Percentiles rank a stretch among this genome's conserved stretches.
Evolutionary conservation across 2,329 filamentous ascomycete species (phyloP).

Genomic region (Colletotrichum agaves): DNA sequence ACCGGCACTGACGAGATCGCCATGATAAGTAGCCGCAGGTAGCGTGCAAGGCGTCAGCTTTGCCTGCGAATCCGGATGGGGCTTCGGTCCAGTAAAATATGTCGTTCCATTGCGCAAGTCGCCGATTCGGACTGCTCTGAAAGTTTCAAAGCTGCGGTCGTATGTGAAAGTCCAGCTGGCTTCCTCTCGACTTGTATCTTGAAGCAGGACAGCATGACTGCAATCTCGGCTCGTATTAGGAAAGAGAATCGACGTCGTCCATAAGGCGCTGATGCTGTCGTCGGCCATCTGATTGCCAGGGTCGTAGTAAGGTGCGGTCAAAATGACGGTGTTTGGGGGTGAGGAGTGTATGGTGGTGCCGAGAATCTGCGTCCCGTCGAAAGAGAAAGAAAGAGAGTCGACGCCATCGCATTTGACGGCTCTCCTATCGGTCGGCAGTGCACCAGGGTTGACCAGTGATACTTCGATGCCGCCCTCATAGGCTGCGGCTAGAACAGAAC

Average conservation of each 20-base stretch:
- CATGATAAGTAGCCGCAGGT: slow-evolving; percentile 74
- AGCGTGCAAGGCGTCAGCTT: slow-evolving; percentile 75
- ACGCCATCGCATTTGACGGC: slow-evolving; percentile 83
- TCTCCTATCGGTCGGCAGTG: slow-evolving; percentile 73
- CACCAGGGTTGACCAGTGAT: slow-evolving; percentile 74
- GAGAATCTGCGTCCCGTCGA: slow-evolving; percentile 80
- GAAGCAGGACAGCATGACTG: slow-evolving; percentile 79
- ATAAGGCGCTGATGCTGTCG: slow-evolving; percentile 77
- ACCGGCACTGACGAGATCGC: slow-evolving; percentile 78
- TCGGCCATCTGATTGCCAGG: slow-evolving; percentile 73
- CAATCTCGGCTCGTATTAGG: slow-evolving; percentile 83
- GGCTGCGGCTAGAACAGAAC: slow-evolving; percentile 83
- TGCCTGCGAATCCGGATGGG: slow-evolving; percentile 60
- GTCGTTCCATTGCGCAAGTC: slow-evolving; percentile 80
- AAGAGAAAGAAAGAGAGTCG: slow-evolving; percentile 79
- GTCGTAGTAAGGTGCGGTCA: slow-evolving; percentile 84
- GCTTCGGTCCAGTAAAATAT: slow-evolving; percentile 79
- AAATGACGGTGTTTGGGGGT: slow-evolving; percentile 76
- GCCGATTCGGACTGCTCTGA: slow-evolving; percentile 79
- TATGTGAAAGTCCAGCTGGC: slow-evolving; percentile 83
- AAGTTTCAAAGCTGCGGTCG: slow-evolving; percentile 80
- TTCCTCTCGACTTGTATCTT: slow-evolving; percentile 70
- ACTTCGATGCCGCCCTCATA: slow-evolving; percentile 93
- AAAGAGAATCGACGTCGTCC: slow-evolving; percentile 88
- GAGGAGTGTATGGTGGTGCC: slow-evolving; percentile 76